These are phyloP conservation scores for Ogataea paraovalis DNA, from an alignment of 805 yeast species.

Conservation along the genomic window DNA sequence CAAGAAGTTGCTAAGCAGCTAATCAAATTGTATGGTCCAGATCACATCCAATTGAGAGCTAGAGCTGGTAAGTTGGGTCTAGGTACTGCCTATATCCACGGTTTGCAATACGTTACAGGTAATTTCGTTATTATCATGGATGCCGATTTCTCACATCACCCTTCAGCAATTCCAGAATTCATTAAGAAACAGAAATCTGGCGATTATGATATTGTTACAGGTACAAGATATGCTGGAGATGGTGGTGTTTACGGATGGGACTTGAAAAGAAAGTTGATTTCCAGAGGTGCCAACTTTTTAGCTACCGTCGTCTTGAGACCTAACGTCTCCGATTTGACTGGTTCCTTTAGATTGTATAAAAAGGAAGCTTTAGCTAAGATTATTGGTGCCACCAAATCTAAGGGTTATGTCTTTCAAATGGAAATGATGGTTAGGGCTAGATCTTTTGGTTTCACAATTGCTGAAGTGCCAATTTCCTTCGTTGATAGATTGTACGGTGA, in stretches of 20 bases:
- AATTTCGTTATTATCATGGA: constrained; percentile 78
- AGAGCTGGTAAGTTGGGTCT: constrained; percentile 76
- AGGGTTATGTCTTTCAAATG: constrained; percentile 85
- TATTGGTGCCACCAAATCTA: constrained; percentile 63
- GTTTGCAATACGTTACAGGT: constrained; percentile 66
- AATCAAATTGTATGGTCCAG: constrained; percentile 51
- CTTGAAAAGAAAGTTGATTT: constrained; percentile 69
- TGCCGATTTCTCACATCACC: constrained; percentile 81
- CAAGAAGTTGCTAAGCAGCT: constrained; percentile 66
- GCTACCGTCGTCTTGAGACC: constrained; percentile 72
- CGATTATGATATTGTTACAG: constrained; percentile 47
- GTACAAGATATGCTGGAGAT: constrained; percentile 71
- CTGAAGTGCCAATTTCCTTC: constrained; percentile 74
- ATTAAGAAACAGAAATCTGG: constrained; percentile 55
- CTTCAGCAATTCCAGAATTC: constrained; percentile 73
- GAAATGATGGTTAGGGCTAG: constrained; percentile 85
- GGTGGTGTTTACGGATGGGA: constrained; percentile 89
- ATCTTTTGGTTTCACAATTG: constrained; percentile 66
- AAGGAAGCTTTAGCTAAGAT: constrained; percentile 63
- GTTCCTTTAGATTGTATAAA: constrained; percentile 72
- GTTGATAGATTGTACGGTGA: constrained; percentile 80
- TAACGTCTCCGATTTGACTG: constrained; percentile 68
- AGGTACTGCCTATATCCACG: constrained; percentile 80
- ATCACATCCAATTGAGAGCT: constrained; percentile 61
- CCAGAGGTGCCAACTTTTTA: constrained; percentile 76